Evolutionary conservation across 2,329 filamentous ascomycete species (phyloP), one percentile per base, ranked within the genome.

Genomic region (Metarhizium humberi): DNA sequence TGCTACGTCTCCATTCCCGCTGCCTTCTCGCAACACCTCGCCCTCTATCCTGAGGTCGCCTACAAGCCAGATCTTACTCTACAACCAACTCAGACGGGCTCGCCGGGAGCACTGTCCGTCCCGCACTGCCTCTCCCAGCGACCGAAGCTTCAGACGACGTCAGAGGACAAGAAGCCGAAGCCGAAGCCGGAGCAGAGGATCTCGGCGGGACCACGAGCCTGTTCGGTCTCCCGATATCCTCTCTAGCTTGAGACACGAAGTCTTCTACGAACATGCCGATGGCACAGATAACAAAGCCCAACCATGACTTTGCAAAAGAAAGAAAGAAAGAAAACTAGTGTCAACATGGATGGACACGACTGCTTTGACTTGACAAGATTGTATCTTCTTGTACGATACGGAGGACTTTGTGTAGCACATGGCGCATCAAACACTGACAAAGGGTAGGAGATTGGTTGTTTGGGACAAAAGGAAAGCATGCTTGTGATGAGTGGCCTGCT

Each of bases 21-120:
- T 63, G 40, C 57, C 65, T 54, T 70, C 72, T 18, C 66, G 69
- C 52, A 63, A 63, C 25, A 62, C 69, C 2, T 72, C 71, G 6
- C 68, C 69, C 4, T 60, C 66, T 16, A 25, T 49, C 13, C 62
- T 71, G 20, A 60, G 70, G 16, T 75, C 73, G 3, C 73, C 75
- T 13, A 71, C 70, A 32, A 71, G 70, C 55, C 70, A 72, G 40
- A 69, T 73, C 36, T 62, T 76, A 18, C 68, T 76, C 16, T 69
- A 71, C 55, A 70, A 72, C 45, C 65, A 73, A 13, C 68, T 75
- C 14, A 66, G 73, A 5, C 68, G 71, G 34, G 67, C 67, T 38
- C 71, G 73, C 45, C 72, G 76, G 20, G 74, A 74, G 59, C 75
- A 76, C 58, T 74, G 72, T 56, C 72, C 72, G 11, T 75, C 72